Percentiles rank a stretch among this genome's conserved stretches.
Conservation (phyloP, 768 basidiomycete genomes). For the Naganishia vaughanmartiniae region DNA sequence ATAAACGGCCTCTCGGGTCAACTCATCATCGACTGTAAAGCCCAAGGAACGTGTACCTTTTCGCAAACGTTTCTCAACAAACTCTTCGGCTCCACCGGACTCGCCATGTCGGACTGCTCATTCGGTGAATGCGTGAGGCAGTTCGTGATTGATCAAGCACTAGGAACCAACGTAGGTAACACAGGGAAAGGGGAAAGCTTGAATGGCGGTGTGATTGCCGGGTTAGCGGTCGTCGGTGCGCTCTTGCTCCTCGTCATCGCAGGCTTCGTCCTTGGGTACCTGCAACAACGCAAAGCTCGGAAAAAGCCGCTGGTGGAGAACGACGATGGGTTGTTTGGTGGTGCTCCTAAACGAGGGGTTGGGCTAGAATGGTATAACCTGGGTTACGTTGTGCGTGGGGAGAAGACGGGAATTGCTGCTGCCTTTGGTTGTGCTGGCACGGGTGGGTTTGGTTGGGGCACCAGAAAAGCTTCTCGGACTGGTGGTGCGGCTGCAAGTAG, state of each 20-base stretch:
- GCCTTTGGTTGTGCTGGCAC: neutral
- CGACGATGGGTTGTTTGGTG: conserved; percentile 48
- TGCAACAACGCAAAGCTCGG: conserved; percentile 16
- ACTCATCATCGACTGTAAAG: conserved; percentile 66
- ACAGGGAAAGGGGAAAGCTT: conserved; percentile 56
- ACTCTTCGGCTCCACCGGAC: conserved; percentile 71
- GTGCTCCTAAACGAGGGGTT: conserved; percentile 57
- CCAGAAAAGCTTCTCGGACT: neutral
- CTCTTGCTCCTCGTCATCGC: conserved; percentile 62
- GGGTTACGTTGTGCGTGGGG: conserved; percentile 60
- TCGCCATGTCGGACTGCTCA: conserved; percentile 68
- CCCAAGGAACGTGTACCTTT: conserved; percentile 67
- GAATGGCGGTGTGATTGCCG: conserved; percentile 81
- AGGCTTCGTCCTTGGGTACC: conserved; percentile 63
- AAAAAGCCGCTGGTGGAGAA: conserved; percentile 34
- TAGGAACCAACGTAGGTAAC: conserved; percentile 42
- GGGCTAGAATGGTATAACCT: conserved; percentile 68
- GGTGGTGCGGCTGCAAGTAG: conserved; percentile 19
- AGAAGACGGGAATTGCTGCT: neutral
- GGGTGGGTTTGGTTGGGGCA: neutral
- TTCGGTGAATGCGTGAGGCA: conserved; percentile 90
- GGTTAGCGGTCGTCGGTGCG: conserved; percentile 76
- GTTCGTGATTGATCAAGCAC: conserved; percentile 65
- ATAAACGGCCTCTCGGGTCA: conserved; percentile 68
- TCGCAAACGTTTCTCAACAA: conserved; percentile 65